Evolutionary conservation across 2,329 filamentous ascomycete genomes (phyloP).

Genomic region (Diaporthe sp.): DNA sequence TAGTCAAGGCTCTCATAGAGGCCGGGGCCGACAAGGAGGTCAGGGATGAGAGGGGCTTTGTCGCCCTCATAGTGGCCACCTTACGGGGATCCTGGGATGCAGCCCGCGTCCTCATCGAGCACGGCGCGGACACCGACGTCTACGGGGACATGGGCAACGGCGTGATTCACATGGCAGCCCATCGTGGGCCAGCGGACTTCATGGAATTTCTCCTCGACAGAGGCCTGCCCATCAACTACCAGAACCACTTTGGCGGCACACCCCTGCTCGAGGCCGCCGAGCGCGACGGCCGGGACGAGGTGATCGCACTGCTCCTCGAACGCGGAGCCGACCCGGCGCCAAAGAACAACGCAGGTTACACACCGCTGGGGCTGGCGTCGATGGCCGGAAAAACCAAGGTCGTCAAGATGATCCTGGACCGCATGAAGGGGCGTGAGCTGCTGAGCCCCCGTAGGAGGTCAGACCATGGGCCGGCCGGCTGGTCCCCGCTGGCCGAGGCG

Average conservation of each 20-base stretch:
- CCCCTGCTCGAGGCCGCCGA: background rate
- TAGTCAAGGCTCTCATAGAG: background rate
- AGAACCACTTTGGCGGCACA: slow-evolving; percentile 14
- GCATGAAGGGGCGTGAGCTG: slow-evolving; percentile 7
- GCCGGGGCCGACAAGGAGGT: slow-evolving; percentile 12
- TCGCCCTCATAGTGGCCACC: slow-evolving; percentile 4
- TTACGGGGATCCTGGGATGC: background rate
- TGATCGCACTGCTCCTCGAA: slow-evolving; percentile 2
- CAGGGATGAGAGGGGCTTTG: background rate
- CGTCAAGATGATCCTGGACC: background rate
- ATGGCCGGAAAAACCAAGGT: background rate
- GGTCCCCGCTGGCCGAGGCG: slow-evolving; percentile 11
- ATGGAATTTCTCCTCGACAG: background rate
- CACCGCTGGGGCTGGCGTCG: background rate
- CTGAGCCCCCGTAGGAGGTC: background rate
- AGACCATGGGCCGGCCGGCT: background rate
- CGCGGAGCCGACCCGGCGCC: background rate
- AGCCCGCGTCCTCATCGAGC: background rate
- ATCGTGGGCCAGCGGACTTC: slow-evolving; percentile 1
- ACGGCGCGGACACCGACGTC: slow-evolving; percentile 12
- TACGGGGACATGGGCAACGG: slow-evolving; percentile 22
- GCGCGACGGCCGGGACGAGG: slow-evolving; percentile 1
- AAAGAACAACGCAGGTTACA: slow-evolving; percentile 5
- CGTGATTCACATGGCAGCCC: slow-evolving; percentile 9
- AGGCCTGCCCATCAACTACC: background rate